Percentiles rank a stretch among this genome's conserved stretches.
phyloP scores from a whole-genome alignment of 352 stramenopile genomes.

The Thalassiosira mediterranea region DNA sequence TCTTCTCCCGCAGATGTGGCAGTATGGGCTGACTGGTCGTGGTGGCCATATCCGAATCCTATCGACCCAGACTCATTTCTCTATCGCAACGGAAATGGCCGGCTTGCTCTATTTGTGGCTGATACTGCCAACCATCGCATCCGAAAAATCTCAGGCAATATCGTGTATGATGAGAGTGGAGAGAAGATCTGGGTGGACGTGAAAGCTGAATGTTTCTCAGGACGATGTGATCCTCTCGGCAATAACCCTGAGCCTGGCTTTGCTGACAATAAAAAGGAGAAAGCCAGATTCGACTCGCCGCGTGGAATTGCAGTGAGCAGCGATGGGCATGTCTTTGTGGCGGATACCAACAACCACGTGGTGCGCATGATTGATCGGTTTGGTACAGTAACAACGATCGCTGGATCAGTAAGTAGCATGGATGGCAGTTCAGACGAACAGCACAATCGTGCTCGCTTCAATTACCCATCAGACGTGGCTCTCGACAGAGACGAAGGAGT shows the following conservation, averaged over 20 bases:
- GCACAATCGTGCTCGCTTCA: constrained; percentile 84
- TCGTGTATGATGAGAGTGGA: constrained; percentile 38
- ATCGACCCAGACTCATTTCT: constrained; percentile 55
- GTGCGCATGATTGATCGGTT: constrained; percentile 87
- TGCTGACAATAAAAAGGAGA: constrained; percentile 86
- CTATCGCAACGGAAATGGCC: constrained; percentile 50
- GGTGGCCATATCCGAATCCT: constrained; percentile 48
- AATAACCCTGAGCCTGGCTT: constrained; percentile 88
- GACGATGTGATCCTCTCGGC: constrained; percentile 83
- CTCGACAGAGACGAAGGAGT: constrained; percentile 84
- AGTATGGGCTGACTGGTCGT: constrained; percentile 67
- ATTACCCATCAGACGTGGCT: constrained; percentile 91
- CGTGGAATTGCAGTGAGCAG: constrained; percentile 87
- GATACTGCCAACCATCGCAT: constrained; percentile 88
- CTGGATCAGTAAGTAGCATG: constrained; percentile 54
- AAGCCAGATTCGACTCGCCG: constrained; percentile 91
- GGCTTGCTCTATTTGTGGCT: constrained; percentile 68
- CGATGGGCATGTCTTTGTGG: constrained; percentile 90
- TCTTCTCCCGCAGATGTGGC: constrained; percentile 75
- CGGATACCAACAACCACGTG: constrained; percentile 95
- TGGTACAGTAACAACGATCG: constrained; percentile 82
- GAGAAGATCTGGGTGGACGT: constrained; percentile 61
- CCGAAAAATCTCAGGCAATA: constrained; percentile 82
- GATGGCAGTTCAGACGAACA: constrained; percentile 21
- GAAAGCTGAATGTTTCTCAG: constrained; percentile 87